Conservation (phyloP, 176 grass and related monocot genomes). For the Eremochloa ophiuroides region DNA sequence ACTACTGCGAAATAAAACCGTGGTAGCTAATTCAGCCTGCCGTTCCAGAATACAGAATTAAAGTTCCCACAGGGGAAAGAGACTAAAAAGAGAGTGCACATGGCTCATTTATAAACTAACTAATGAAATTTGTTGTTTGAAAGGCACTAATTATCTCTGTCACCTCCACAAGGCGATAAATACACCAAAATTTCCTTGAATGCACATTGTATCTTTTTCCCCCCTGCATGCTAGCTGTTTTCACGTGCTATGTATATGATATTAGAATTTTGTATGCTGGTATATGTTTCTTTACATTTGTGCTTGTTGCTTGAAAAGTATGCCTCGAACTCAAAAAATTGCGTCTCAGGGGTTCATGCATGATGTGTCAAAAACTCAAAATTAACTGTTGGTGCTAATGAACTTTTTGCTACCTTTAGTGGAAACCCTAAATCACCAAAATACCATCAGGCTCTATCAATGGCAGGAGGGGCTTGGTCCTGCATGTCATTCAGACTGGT, state of each 20-base stretch:
- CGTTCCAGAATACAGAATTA: neutral
- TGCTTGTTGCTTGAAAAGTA: neutral
- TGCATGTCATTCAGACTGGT: neutral
- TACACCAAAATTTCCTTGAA: neutral
- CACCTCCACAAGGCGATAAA: neutral
- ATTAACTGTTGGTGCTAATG: neutral
- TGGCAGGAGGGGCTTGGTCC: neutral
- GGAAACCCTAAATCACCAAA: too few species aligned
- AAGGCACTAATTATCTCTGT: neutral
- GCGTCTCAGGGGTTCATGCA: neutral
- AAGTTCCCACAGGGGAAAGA: neutral
- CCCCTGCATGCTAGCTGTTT: neutral
- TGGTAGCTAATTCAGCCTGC: neutral
- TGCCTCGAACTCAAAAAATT: neutral
- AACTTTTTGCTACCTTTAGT: neutral
- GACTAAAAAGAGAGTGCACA: neutral
- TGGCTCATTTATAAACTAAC: neutral
- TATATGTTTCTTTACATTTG: neutral
- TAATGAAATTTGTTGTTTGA: neutral
- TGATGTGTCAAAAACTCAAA: neutral
- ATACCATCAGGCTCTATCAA: neutral
- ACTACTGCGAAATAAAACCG: neutral
- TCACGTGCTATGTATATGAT: neutral
- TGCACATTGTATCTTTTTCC: neutral
- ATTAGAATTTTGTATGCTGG: neutral